A percentile compares a stretch with the other conserved stretches of the same genome.
Evolutionary conservation across 371 early-diverging fungal species (phyloP).

Genomic region (Chytridiales sp.): DNA sequence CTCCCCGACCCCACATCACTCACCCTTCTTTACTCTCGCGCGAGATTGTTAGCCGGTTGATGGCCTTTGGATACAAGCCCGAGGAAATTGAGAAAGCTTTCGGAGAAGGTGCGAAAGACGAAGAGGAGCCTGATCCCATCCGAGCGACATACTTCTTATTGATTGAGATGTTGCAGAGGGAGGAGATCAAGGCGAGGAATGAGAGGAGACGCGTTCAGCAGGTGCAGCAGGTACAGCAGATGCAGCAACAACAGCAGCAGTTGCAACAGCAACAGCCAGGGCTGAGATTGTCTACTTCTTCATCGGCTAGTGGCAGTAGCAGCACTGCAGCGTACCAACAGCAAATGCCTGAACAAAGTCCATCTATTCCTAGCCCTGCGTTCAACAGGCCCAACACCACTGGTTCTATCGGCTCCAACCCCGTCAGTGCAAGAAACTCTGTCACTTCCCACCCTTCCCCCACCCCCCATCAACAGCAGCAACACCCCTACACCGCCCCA

Average conservation of each 20-base stretch:
- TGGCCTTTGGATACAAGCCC: slow-evolving; percentile 45
- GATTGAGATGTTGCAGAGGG: slow-evolving; percentile 50
- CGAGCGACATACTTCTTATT: slow-evolving; percentile 53
- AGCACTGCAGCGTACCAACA: too few species aligned
- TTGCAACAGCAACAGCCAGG: too few species aligned
- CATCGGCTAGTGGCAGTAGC: too few species aligned
- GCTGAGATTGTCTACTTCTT: too few species aligned
- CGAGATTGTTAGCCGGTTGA: slow-evolving; percentile 44
- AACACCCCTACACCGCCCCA: too few species aligned
- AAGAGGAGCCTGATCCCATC: slow-evolving; percentile 44
- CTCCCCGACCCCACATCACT: slow-evolving; percentile 37
- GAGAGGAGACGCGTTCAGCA: slow-evolving; percentile 10
- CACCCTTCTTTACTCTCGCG: slow-evolving; percentile 27
- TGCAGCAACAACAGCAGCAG: neutral
- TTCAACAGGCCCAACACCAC: too few species aligned
- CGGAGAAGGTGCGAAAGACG: slow-evolving; percentile 7
- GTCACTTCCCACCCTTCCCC: too few species aligned
- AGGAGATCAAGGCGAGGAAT: slow-evolving; percentile 32
- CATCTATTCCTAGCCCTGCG: too few species aligned
- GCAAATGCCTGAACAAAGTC: too few species aligned
- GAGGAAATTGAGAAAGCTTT: slow-evolving; percentile 49
- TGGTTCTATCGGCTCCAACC: too few species aligned
- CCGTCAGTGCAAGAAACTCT: too few species aligned
- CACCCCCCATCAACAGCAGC: too few species aligned
- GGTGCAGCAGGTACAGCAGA: neutral